Evolutionary conservation across 129 eudicot genomes (phyloP), one percentile per base, ranked within the genome.

Genomic region (Helichrysum umbraculigerum): DNA sequence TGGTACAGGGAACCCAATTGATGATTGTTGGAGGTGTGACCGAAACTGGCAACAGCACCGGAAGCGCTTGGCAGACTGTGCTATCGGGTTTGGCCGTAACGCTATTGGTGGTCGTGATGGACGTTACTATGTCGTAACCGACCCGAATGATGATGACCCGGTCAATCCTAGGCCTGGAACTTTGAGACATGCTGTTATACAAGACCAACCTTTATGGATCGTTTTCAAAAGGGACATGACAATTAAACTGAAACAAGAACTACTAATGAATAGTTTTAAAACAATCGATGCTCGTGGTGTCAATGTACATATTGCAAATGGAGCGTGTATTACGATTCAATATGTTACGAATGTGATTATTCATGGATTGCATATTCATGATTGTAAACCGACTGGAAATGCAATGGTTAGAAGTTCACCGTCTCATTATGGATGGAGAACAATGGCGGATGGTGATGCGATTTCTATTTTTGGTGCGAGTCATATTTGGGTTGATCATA

Each of bases 71-170:
- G 94, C 98, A 6, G 93, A 92, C 69, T 92, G 98, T 60, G 87
- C 96, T 70, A 88, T 92, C 14, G 98, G 98, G 16, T 92, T 90
- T 11, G 98, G 98, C n/a, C 98, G 98, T 69, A 88, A 87, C 22
- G 98, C 98, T 67, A 72, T 90, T 0, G 98, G 98, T 15, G 98
- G 98, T 19, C 90, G 96, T 29, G 96, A 92, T 35, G 98, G 98
- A 4, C 68, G 81, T 22, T 90, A 70, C 86, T 92, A 92, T n/a
- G 98, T 90, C 1, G 96, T 92, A 10, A 78, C 88, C 6, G 88
- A 90, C 73, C 92, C 94, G 2, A 77, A 78, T 3, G 90, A 90
- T 11, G 86, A 90, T 42, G 90, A 92, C 86, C 86, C 96, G 0
- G 96, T 87, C 0, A 82, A 90, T 68, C 98, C 98, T 58, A 82